A percentile compares a stretch with the other conserved stretches of the same genome.
Conservation (phyloP, 2,329 filamentous ascomycete genomes). For the Aureobasidium mangrovei region DNA sequence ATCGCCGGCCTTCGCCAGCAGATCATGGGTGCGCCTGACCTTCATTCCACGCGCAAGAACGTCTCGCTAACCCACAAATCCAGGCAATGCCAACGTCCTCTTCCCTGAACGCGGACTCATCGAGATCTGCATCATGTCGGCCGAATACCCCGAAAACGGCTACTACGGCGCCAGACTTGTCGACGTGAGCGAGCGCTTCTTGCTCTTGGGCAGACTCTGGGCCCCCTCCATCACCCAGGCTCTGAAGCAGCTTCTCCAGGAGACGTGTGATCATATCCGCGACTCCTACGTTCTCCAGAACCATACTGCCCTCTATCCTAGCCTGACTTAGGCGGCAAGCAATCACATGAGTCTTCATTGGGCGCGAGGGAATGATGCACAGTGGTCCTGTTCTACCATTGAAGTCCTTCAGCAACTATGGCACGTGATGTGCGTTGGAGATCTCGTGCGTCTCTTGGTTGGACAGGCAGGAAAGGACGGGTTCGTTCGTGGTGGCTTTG, state of each 20-base stretch:
- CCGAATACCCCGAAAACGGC: slow-evolving; percentile 6
- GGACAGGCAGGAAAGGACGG: neutral
- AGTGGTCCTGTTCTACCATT: too few species aligned
- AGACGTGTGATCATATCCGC: neutral
- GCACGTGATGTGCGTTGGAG: too few species aligned
- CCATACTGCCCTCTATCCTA: neutral
- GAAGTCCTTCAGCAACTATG: too few species aligned
- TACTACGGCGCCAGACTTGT: slow-evolving; percentile 2
- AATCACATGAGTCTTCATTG: neutral
- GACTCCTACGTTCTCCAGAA: neutral
- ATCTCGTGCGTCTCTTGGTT: neutral
- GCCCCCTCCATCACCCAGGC: neutral
- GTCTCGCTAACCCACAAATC: neutral
- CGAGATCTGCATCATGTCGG: neutral
- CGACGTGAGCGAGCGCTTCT: neutral
- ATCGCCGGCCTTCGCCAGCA: slow-evolving; percentile 1
- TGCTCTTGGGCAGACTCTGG: neutral
- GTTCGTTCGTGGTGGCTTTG: neutral
- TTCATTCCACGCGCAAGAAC: neutral
- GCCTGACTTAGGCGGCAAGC: neutral
- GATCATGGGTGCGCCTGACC: neutral
- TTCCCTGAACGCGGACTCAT: neutral
- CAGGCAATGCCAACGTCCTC: neutral
- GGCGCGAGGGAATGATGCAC: neutral
- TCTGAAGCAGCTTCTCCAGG: neutral